These are phyloP conservation scores for Tuber umbilicatum DNA, from an alignment of 495 filamentous ascomycete species.

Conservation along the genomic window DNA sequence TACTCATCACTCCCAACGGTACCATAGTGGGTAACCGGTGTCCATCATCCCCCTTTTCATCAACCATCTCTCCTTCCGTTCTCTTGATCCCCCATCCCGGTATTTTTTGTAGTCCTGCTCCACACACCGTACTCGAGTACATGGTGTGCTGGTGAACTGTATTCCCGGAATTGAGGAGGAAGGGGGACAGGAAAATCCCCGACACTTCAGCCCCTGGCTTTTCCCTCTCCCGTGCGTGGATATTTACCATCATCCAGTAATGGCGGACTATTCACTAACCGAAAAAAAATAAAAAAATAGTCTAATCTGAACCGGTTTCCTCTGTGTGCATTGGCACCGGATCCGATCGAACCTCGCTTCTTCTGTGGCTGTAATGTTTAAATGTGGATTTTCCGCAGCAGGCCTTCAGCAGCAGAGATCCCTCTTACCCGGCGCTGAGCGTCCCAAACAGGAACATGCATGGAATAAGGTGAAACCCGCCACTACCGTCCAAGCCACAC, in stretches of 20 bases:
- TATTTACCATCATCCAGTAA: background rate
- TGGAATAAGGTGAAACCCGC: conserved; percentile 15
- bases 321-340: background rate
- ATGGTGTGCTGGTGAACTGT: background rate
- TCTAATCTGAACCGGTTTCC: background rate
- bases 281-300: background rate
- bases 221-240: background rate
- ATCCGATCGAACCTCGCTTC: conserved; percentile 21
- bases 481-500: conserved; percentile 34
- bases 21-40: background rate
- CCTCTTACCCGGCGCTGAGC: conserved; percentile 10
- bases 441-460: conserved; percentile 11
- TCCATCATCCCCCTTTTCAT: background rate
- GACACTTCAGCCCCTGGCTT: background rate
- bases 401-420: conserved; percentile 24
- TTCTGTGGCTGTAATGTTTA: conserved; percentile 37
- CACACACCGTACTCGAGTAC: too few species aligned
- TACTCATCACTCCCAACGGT: background rate
- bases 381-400: conserved; percentile 27
- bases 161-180: background rate
- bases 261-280: background rate
- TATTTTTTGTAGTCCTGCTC: background rate
- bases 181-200: background rate
- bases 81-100: background rate
- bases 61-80: background rate